Conservation (phyloP, 1,284 basidiomycete genomes). For the Sporisorium scitamineum region DNA sequence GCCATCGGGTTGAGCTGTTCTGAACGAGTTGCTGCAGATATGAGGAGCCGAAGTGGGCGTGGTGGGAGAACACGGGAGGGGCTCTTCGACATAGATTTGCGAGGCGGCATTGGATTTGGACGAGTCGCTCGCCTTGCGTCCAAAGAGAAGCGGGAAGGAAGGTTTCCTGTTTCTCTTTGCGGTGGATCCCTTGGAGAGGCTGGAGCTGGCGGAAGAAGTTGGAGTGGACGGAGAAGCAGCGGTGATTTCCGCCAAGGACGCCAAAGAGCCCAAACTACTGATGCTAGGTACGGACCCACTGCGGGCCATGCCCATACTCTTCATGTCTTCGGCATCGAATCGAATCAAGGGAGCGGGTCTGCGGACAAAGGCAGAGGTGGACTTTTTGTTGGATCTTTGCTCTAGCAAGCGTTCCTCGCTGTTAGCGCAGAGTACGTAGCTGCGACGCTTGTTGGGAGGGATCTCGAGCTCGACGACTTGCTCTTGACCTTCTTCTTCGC, state of each 20-base stretch:
- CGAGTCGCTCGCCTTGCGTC: slow-evolving; percentile 31
- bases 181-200: slow-evolving; percentile 19
- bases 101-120: background rate
- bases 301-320: slow-evolving; percentile 12
- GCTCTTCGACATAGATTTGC: slow-evolving; percentile 1
- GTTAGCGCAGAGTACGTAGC: slow-evolving; percentile 26
- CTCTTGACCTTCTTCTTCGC: slow-evolving; percentile 57
- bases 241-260: background rate
- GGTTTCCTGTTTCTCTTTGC: slow-evolving; percentile 25
- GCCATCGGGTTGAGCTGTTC: slow-evolving; percentile 9
- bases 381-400: slow-evolving; percentile 17
- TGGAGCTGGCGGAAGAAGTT: slow-evolving; percentile 29
- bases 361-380: slow-evolving; percentile 5
- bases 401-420: background rate
- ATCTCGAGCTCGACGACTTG: slow-evolving; percentile 48
- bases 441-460: slow-evolving; percentile 44
- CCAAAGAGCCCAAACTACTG: background rate
- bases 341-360: slow-evolving; percentile 31
- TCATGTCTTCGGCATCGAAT: slow-evolving; percentile 27
- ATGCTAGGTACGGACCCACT: slow-evolving; percentile 18
- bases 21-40: background rate
- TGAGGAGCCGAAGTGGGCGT: slow-evolving; percentile 14
- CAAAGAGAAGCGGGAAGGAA: slow-evolving; percentile 47
- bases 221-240: slow-evolving; percentile 4
- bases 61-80: slow-evolving; percentile 9